Conservation (phyloP, 2,329 filamentous ascomycete species). For the Diaporthe ampelina region DNA sequence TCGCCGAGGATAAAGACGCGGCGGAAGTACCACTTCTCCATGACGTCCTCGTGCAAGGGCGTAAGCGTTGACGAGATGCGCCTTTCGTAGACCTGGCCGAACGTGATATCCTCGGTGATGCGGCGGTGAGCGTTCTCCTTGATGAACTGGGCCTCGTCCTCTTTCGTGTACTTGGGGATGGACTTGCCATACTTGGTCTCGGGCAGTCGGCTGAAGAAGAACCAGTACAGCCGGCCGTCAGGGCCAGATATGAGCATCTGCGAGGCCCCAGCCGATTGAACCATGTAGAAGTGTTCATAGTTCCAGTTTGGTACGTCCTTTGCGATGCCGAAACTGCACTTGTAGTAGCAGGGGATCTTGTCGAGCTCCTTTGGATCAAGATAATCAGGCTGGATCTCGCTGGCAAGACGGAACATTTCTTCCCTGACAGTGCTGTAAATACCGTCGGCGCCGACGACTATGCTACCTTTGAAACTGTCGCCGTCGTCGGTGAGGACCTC, state of each 20-base stretch:
- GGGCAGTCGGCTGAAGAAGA: slow-evolving; percentile 40
- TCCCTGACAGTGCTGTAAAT: slow-evolving; percentile 36
- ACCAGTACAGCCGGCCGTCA: slow-evolving; percentile 42
- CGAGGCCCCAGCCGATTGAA: slow-evolving; percentile 36
- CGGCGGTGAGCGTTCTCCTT: slow-evolving; percentile 26
- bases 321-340: slow-evolving; percentile 43
- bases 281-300: background rate
- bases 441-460: slow-evolving; percentile 42
- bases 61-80: slow-evolving; percentile 49
- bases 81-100: slow-evolving; percentile 38
- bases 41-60: slow-evolving; percentile 51
- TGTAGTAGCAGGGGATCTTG: slow-evolving; percentile 24
- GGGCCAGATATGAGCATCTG: slow-evolving; percentile 42
- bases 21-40: slow-evolving; percentile 50
- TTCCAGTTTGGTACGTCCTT: slow-evolving; percentile 10
- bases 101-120: slow-evolving; percentile 39
- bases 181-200: slow-evolving; percentile 36
- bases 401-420: slow-evolving; percentile 44
- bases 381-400: background rate
- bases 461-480: slow-evolving; percentile 38
- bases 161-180: slow-evolving; percentile 40
- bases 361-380: background rate
- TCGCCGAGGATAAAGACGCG: slow-evolving; percentile 51
- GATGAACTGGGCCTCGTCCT: slow-evolving; percentile 36
- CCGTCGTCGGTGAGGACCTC: slow-evolving; percentile 39